Base-by-base conservation (phyloP, 2,329 filamentous ascomycete genomes). In the Fusarium sarcochroum region DNA sequence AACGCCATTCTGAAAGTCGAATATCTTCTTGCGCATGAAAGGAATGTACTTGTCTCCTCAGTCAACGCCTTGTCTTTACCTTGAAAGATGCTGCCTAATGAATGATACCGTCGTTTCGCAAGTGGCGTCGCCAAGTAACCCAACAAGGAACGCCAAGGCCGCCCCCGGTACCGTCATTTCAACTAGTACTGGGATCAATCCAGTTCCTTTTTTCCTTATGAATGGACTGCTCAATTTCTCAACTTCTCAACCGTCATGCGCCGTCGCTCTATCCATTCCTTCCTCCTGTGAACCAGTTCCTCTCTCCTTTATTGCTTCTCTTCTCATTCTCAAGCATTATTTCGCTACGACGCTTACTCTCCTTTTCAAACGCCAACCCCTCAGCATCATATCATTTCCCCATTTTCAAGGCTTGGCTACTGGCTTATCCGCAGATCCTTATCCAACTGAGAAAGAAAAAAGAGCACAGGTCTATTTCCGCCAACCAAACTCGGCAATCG, bases 401-500 rank as follows among this genome's bases (percentile, higher is more conserved):
- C 52, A 45, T 60, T 37, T 55, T 40, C 48, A 57, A 56, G 62
- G 45, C 63, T 66, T 66, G 59, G 65, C 65, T 69, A 47, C 47
- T 51, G 55, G 50, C 67, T 60, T 53, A 42, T 37, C 46, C 61
- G 63, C 67, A 70, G 67, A 68, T 70, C 63, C 52, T 65, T 55
- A 64, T 70, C 56, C 67, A 40, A 58, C 38, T 54, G 45, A 66
- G 55, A 45, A 47, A 35, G 45, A 47, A 60, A 60, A 54, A 49
- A 40, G 40, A 44, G 51, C 23, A 25, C 40, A 58, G 40, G 48
- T 52, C 58, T 59, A 54, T 54, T 65, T 53, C 64, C 64, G 55
- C 69, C 63, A 63, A 63, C 70, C 61, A 71, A 57, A 60, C 53
- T 72, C 71, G 69, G 69, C 55, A 68, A 71, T 69, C 70, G 65